Evolutionary conservation across 768 basidiomycete species (phyloP), one percentile per base, ranked within the genome.

Genomic region (Amanita exitialis): DNA sequence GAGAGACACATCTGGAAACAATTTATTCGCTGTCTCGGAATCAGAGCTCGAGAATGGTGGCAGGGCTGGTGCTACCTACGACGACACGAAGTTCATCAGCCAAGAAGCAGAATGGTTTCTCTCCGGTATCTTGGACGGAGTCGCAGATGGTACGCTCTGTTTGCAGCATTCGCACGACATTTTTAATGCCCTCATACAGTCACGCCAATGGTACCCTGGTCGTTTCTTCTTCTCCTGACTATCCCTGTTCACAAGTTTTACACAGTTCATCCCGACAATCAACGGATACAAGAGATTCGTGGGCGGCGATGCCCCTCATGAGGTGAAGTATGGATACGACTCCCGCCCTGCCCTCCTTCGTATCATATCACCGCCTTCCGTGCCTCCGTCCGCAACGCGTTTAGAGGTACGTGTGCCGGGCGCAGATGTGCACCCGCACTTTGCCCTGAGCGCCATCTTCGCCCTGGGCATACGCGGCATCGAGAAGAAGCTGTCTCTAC

Each of bases 281-380:
- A 95, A 95, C 60, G 93, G 95, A 7, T 99, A 99, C 72, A 99
- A 98, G 63, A 89, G 96, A 13, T 79, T 99, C 6, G 84, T 90
- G n/a, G 93, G 89, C n/a, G 93, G 93, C 8, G 91, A 93, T 63
- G 83, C 86, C 4, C 92, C 92, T 0, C 93, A 91, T 59, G 81
- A 90, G 2, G 78, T 90, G 13, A 94, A 92, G 2, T 97, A 93
- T 64, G 95, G 94, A 8, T 97, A 94, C 62, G 96, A 99, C 66
- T 93, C 90, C 18, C 87, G 96, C 32, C 84, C 84, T 0, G 92
- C 93, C 10, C 90, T 90, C 6, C 79, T 98, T 44, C 83, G 96
- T 38, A 87, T 99, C 56, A 83, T 99, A 59, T 84, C 87, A 0
- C 93, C 94, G 2, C 96, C 96, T 1, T 83, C 87, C 4, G 86